phyloP scores from a whole-genome alignment of 345 rosid genomes.

The Brassica juncea region DNA sequence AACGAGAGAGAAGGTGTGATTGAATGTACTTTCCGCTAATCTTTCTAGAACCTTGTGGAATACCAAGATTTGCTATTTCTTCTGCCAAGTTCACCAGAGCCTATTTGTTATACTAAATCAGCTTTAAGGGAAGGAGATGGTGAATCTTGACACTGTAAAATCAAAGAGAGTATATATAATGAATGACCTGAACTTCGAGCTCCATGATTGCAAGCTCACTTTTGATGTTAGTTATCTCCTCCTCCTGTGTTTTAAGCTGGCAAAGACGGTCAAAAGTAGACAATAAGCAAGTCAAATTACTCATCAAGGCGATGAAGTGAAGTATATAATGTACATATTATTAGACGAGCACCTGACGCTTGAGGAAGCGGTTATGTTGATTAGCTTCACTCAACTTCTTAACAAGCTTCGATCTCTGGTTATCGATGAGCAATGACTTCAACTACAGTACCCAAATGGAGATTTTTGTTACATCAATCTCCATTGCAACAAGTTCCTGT shows the following conservation, averaged over 20 bases:
- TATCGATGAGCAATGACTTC: slow-evolving; percentile 63
- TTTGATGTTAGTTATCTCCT: slow-evolving; percentile 65
- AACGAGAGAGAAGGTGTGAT: slow-evolving; percentile 71
- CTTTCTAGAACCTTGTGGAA: slow-evolving; percentile 78
- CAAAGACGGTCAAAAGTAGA: background rate
- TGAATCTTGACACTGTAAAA: background rate
- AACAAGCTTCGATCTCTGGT: slow-evolving; percentile 69
- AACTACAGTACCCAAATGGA: slow-evolving; percentile 44
- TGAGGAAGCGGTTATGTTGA: slow-evolving; percentile 83
- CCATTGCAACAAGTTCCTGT: background rate
- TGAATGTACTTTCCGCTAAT: slow-evolving; percentile 87
- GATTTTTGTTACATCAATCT: background rate
- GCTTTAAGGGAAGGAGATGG: background rate
- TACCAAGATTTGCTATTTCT: slow-evolving; percentile 66
- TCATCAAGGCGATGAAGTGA: no score
- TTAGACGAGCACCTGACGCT: slow-evolving; percentile 64
- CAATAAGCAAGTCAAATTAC: no score
- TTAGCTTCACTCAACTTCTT: slow-evolving; percentile 90
- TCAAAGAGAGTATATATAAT: background rate
- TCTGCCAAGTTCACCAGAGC: slow-evolving; percentile 63
- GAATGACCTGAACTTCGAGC: slow-evolving; percentile 75
- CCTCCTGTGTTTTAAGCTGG: slow-evolving; percentile 63
- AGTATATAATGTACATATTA: background rate
- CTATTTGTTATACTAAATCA: slow-evolving; percentile 34
- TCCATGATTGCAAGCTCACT: slow-evolving; percentile 80